Base-by-base conservation (phyloP, 1,284 basidiomycete species). In the Ceratorhiza oryzae-sativae region DNA sequence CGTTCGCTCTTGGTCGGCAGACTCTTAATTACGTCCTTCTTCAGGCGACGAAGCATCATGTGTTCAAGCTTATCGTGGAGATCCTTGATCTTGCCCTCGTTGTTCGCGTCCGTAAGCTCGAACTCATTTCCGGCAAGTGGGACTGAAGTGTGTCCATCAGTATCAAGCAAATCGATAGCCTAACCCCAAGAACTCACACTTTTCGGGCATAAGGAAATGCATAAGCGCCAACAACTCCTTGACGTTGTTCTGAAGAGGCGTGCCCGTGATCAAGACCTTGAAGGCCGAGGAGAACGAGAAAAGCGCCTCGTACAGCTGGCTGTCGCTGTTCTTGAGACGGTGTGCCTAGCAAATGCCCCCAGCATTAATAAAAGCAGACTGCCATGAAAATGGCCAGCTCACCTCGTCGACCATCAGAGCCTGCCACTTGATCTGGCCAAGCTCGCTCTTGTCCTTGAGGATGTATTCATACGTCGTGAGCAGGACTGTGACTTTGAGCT, bases 201-300 rank as follows among this genome's bases (percentile, higher is more conserved):
- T 94, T 78, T 98, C 96, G 3, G 97, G 97, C 89, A 97, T 97
- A 74, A 99, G 84, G 86, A 99, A 99, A 80, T 99, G 97, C 90
- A 99, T 97, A 77, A 99, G 83, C 15, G 97, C 94, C 48, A 98
- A 85, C 25, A 99, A 84, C 81, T 99, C 97, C 84, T 96, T 97
- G 78, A 99, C 96, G 79, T 98, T 99, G 84, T 99, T 99, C 81
- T 99, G 97, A 71, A 99, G 84, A 20, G 97, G 97, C 2, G 97
- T 99, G 39, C 97, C 97, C 0, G 97, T 99, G 81, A 99, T 99
- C 76, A 99, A 88, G 71, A 99, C 86, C 82, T 97, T 97, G 67
- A 92, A 95, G 1, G 91, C 92, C 51, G 94, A 91, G 67, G 89
- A 87, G 84, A 99, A 99, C 75, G 91, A 88, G 79, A 89, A 86